Base-by-base conservation (phyloP, 2,329 filamentous ascomycete genomes). In the Whalleya microplaca region DNA sequence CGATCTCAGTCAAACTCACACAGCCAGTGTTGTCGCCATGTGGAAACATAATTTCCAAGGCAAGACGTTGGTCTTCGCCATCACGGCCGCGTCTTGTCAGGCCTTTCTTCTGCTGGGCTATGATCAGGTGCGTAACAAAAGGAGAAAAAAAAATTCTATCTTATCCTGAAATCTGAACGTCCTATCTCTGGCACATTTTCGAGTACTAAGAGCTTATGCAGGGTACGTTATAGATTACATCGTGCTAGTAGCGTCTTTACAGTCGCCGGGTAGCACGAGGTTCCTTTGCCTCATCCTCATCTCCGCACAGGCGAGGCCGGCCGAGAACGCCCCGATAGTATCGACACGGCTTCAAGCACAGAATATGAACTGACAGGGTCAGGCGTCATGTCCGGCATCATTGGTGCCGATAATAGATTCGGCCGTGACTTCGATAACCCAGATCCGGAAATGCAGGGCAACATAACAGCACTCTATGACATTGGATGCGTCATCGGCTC, bases 331-430 rank as follows among this genome's bases (percentile, higher is more conserved):
- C 23, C 23, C 23, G 23, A 9, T 9, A 27, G 23, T 4, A 40
- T 18, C 44, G 18, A 12, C 14, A n/a, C 20, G 12, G 21, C 1
- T 18, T 20, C 9, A 40, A 7, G 8, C 7, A 14, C 9, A 37
- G 29, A 41, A 42, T n/a, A 27, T 1, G 45, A 42, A 3, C n/a
- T 27, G 18, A 51, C 19, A 56, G 19, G 57, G 65, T 6, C 32
- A 60, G 65, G 71, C 52, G 72, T 71, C 9, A 71, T 71, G 66
- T 61, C 64, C 19, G 68, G 70, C 27, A 66, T 70, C 23, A 70
- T 73, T 42, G 71, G 76, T 7, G 75, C 75, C 5, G 66, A 77
- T 41, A 77, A 77, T 48, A 66, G 67, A 19, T 78, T 77, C 53
- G 72, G 70, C 2, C 64, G 61, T 9, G 72, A 76, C 37, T 76